Base-by-base conservation (phyloP, 2,329 filamentous ascomycete species). In the Aphanoascus verrucosus region DNA sequence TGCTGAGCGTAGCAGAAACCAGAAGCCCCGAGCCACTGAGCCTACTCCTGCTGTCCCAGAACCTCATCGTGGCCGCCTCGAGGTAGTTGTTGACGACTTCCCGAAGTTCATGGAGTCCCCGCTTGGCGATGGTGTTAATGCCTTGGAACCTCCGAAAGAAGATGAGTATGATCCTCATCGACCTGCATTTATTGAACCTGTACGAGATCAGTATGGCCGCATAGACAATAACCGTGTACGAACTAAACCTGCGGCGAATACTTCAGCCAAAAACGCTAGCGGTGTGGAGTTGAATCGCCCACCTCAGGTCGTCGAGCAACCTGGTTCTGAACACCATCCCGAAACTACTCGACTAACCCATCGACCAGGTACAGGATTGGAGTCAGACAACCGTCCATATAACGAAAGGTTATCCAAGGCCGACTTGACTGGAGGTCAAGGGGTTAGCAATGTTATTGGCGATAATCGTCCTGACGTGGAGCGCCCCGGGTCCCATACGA, bases 81-180 rank as follows among this genome's bases (percentile, higher is more conserved):
- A 61, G 37, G 57, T 60, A n/a, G 52, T 55, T 19, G 58, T 60
- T 2, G 56, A 60, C 47, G 42, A 60, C 42, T 58, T 60, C 45
- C 59, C 58, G 5, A 58, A 51, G 43, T 59, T 58, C 38, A 54
- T 60, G 28, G 58, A 60, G 9, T 61, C 59, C 8, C 57, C 60
- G 19, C 15, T 40, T 2, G 35, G 28, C 3, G 59, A 61, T 23
- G 40, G 35, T 41, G 53, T 54, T n/a, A 54, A 64, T 56, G 49
- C 51, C 17, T 50, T 60, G 35, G 65, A 67, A 32, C 67, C 68
- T 54, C 62, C 66, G 8, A 65, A 61, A 1, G 71, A 75, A 52
- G 71, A 76, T 60, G 75, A 77, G 57, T 77, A 77, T 62, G 72
- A 75, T 60, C 71, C 72, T 32, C 69, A 69, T 53, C 66, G 66